Evolutionary conservation across 768 basidiomycete species (phyloP), one percentile per base, ranked within the genome.

Genomic region (Russula virescens): DNA sequence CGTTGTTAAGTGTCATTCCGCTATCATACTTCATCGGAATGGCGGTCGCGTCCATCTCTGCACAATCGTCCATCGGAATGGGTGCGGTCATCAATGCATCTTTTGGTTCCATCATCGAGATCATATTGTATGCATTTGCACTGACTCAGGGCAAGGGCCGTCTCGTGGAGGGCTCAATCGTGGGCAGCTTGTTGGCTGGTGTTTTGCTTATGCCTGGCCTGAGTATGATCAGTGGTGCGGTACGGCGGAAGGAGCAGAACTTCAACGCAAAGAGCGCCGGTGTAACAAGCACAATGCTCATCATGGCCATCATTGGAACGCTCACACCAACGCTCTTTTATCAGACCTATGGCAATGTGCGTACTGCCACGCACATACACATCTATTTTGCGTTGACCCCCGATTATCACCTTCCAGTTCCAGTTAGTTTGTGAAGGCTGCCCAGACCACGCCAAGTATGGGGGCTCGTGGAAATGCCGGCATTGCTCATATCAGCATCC

Each of bases 181-280:
- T 99, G 11, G 97, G 97, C 19, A 91, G 88, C 75, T 79, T 99
- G 63, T 82, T 99, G 43, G 97, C 97, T 19, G 97, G 96, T 31
- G 94, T 98, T 9, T 78, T 98, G 56, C 79, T 98, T 61, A 97
- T 99, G 97, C 97, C 97, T 4, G 97, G 97, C 0, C 81, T 86
- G 70, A 94, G 91, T 74, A 99, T 99, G 97, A 87, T 88, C 69
- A 89, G 89, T 42, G 91, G 89, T 9, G 97, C 97, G 0, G 66
- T 97, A 62, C 80, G 84, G 70, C 79, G 88, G 71, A 99, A 99
- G 76, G 97, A 99, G 74, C 93, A 95, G 72, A 91, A 86, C 68
- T 99, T 99, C 79, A 99, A 99, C 70, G 97, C 97, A n/a, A 98
- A 93, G 78, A 94, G 91, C 70, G 97, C 97, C 7, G 92, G 97